A percentile compares a stretch with the other conserved stretches of the same genome.
Evolutionary conservation across 306 rosid species (phyloP).

Genomic region (Canavalia ensiformis): DNA sequence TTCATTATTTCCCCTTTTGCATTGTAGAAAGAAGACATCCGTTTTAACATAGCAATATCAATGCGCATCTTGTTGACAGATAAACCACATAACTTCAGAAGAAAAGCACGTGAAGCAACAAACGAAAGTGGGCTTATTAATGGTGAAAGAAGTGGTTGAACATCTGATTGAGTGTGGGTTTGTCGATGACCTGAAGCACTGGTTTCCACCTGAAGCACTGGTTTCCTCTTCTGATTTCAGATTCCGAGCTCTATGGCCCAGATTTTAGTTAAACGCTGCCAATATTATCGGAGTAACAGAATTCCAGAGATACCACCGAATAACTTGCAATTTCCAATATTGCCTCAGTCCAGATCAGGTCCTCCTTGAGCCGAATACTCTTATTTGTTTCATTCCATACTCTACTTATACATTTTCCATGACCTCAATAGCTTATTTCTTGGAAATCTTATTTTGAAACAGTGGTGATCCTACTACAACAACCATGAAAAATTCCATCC

Average conservation of each 20-base stretch:
- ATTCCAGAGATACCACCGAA: no score
- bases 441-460: no score
- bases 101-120: constrained; percentile 90
- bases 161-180: constrained; percentile 80
- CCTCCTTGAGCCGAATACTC: no score
- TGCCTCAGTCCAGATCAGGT: no score
- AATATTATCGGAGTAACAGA: constrained; percentile 4
- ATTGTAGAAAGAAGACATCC: constrained; percentile 80
- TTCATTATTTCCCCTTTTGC: constrained; percentile 61
- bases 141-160: constrained; percentile 86
- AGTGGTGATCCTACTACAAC: no score
- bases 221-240: constrained; percentile 71
- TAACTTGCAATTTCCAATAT: no score
- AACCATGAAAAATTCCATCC: no score
- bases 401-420: no score
- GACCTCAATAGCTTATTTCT: no score
- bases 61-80: constrained; percentile 82
- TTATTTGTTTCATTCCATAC: no score
- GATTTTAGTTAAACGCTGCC: constrained; percentile 87
- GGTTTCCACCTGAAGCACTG: neutral
- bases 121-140: constrained; percentile 74
- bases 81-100: constrained; percentile 88
- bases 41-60: constrained; percentile 84
- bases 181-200: constrained; percentile 62
- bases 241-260: constrained; percentile 74